Percentiles rank a stretch among this genome's conserved stretches.
Conservation (phyloP, 2,329 filamentous ascomycete species). For the Cercospora sp. region DNA sequence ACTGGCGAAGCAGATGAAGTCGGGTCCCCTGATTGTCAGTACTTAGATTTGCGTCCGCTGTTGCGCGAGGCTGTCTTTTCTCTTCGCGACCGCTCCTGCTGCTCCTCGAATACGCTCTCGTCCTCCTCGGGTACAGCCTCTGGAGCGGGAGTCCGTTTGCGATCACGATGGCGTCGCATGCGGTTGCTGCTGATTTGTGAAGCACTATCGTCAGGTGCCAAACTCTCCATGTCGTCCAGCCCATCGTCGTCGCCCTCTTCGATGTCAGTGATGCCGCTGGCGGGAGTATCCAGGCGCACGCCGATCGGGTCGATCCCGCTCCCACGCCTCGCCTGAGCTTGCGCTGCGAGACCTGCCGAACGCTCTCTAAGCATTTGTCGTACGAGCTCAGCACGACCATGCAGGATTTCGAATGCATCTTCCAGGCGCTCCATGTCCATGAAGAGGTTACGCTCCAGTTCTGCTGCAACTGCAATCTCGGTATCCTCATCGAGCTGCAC, state of each 20-base stretch:
- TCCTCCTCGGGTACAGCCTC: conserved; percentile 70
- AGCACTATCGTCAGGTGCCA: conserved; percentile 76
- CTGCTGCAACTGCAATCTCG: conserved; percentile 83
- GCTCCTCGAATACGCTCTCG: conserved; percentile 48
- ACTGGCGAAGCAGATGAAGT: conserved; percentile 7
- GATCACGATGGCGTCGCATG: conserved; percentile 64
- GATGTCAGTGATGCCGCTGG: conserved; percentile 38
- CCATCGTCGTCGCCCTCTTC: conserved; percentile 38
- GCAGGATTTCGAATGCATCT: conserved; percentile 90
- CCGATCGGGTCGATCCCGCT: conserved; percentile 45
- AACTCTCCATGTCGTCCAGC: conserved; percentile 46
- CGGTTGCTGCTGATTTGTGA: conserved; percentile 76
- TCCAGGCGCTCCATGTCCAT: conserved; percentile 91
- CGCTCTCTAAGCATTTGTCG: conserved; percentile 78
- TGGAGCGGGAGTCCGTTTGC: conserved; percentile 66
- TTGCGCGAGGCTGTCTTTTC: conserved; percentile 7
- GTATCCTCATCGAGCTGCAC: conserved; percentile 93
- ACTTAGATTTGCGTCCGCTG: conserved; percentile 13
- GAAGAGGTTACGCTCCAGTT: conserved; percentile 92
- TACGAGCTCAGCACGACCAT: conserved; percentile 78
- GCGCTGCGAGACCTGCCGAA: conserved; percentile 71
- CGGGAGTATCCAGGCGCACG: conserved; percentile 47
- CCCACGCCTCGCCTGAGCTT: conserved; percentile 61
- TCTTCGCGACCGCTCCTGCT: conserved; percentile 13
- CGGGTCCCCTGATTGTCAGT: conserved; percentile 18